Evolutionary conservation across 345 rosid species (phyloP), one percentile per base, ranked within the genome.

Genomic region (Aurinia saxatilis): DNA sequence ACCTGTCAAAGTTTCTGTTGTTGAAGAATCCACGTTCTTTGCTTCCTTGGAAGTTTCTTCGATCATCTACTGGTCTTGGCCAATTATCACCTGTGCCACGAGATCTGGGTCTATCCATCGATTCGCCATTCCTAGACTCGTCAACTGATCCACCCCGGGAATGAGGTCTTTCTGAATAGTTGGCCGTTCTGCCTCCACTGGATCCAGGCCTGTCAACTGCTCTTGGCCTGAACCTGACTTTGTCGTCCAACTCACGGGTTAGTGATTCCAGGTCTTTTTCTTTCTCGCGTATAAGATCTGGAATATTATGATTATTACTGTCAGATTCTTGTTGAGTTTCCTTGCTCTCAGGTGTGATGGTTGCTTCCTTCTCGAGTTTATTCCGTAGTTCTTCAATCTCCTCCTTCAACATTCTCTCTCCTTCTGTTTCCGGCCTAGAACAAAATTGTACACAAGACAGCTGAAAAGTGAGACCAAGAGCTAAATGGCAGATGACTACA

Each of bases 361-460:
- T 23, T 73, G 69, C 49, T 73, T 77, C 82, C 60, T 75, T 72
- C 48, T 79, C 78, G 33, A 67, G 74, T 64, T 85, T 70, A 65
- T 75, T 70, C 78, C 77, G 77, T 55, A 90, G 63, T 18, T 58
- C 68, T 53, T 80, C 82, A 6, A 95, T 77, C 70, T 90, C 84
- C 62, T 86, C 89, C 70, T 80, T 83, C 82, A 87, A 57, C 31
- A 44, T 30, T 64, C 72, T 88, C 78, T 90, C 99, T 73, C 79
- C 90, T 67, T 79, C 95, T 6, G 97, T 81, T 77, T 84, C 86
- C 51, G 84, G 87, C 87, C 99, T 95, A 85, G 73, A 79, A 65
- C 13, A 68, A 2, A 34, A 1, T 33, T 13, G 60, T 16, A 18
- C 21, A 51, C 13, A 25, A 57, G 23, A 63, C 6, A 30, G 25